These are phyloP conservation scores for Monosporascus sp. DNA, from an alignment of 2,329 filamentous ascomycete genomes.

Conservation along the genomic window DNA sequence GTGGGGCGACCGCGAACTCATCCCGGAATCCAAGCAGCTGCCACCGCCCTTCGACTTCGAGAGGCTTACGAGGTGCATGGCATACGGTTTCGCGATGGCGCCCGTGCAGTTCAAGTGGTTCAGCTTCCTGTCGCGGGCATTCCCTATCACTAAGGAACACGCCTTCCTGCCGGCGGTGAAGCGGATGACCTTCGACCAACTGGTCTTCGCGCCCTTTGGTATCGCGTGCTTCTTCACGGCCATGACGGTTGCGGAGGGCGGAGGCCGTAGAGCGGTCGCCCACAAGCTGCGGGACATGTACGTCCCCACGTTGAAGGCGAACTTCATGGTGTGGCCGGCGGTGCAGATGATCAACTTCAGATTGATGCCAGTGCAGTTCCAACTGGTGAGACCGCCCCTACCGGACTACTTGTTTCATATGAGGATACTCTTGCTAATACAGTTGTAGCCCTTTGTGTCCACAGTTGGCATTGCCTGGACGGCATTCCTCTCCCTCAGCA, in stretches of 20 bases:
- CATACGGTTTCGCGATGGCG: constrained; percentile 94
- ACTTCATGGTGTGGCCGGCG: constrained; percentile 90
- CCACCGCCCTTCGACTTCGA: constrained; percentile 94
- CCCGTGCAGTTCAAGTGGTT: constrained; percentile 97
- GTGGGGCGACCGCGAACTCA: constrained; percentile 58
- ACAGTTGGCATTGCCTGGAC: constrained; percentile 97
- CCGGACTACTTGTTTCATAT: not conserved
- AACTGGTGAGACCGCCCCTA: constrained; percentile 67
- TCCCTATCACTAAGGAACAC: constrained; percentile 76
- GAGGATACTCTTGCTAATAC: constrained; percentile 3
- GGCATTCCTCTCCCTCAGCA: constrained; percentile 88
- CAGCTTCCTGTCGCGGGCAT: constrained; percentile 71
- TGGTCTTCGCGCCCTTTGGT: constrained; percentile 86
- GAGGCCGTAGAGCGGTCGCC: constrained; percentile 70
- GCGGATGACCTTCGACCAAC: constrained; percentile 85
- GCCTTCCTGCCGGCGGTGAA: constrained; percentile 77
- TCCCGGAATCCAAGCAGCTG: constrained; percentile 56
- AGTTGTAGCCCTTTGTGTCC: constrained; percentile 80
- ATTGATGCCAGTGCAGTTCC: constrained; percentile 89
- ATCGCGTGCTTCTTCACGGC: constrained; percentile 87
- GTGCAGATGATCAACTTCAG: constrained; percentile 98
- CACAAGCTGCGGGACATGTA: constrained; percentile 93
- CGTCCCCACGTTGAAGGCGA: constrained; percentile 88
- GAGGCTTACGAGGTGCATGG: constrained; percentile 90
- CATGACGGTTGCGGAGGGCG: constrained; percentile 95